phyloP scores from a whole-genome alignment of 352 stramenopile species.

The Pythium chondricola region DNA sequence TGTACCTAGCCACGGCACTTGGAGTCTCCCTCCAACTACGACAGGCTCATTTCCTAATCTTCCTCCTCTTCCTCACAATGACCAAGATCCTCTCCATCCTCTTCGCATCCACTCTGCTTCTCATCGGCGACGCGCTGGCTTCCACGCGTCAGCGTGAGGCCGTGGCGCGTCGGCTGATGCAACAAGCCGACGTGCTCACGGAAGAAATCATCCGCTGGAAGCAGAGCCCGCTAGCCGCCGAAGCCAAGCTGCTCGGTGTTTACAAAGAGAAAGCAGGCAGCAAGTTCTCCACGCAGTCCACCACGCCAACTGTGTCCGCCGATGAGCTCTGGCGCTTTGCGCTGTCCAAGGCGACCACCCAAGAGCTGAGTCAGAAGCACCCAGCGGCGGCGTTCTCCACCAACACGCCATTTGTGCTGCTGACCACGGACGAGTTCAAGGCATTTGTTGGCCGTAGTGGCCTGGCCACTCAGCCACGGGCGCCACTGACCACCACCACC shows the following conservation, averaged over 20 bases:
- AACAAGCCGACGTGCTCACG: not conserved
- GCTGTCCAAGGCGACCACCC: conserved; percentile 1
- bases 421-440: conserved; percentile 11
- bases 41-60: too few relatives aligned
- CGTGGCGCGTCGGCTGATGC: not conserved
- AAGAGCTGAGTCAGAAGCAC: not conserved
- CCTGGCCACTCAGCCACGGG: not conserved
- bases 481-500: not conserved
- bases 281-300: not conserved
- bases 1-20: too few relatives aligned
- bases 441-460: not conserved
- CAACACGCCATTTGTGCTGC: conserved; percentile 11
- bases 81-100: not conserved
- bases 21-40: too few relatives aligned
- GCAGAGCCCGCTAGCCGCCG: not conserved
- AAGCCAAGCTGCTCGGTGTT: not conserved
- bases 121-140: not conserved
- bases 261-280: too few relatives aligned
- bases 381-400: conserved; percentile 10
- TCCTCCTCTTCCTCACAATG: not conserved
- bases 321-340: conserved; percentile 15
- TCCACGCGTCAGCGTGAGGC: not conserved
- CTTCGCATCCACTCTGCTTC: not conserved
- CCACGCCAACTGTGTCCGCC: not conserved
- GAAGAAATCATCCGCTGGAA: not conserved